Evolutionary conservation across 495 filamentous ascomycete species (phyloP), one percentile per base, ranked within the genome.

Genomic region (Tuber umbilicatum): DNA sequence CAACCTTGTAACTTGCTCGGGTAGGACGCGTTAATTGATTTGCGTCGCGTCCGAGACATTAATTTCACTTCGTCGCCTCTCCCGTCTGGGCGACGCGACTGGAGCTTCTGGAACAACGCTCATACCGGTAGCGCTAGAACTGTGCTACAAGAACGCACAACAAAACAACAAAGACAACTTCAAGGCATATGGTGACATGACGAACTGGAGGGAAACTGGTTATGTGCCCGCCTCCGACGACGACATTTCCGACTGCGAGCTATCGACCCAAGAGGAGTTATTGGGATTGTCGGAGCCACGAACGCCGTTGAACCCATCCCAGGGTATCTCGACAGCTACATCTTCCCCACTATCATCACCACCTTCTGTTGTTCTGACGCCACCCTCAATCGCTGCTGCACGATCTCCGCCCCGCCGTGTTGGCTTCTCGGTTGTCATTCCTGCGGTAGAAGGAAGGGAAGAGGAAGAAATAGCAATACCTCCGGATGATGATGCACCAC

Each of bases 151-250:
- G n/a, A 35, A 64, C 55, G 55, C 55, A 64, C 55, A 0, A 64
- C 27, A 35, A 17, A 17, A 64, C 55, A 64, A 16, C 55, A 35
- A 35, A 19, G 55, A 17, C 55, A 64, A 64, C 55, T 35, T 64
- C 55, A 35, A 27, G 14, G 5, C 55, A 31, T 64, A 35, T 35
- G 41, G 73, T 81, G 70, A 85, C 84, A 90, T 89, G 88, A 85
- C 88, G 86, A 86, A 85, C 85, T 90, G 89, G 89, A 86, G 86
- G 82, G 85, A 86, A 83, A 85, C 85, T 83, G 88, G 89, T 72
- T 90, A 86, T 85, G 89, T 90, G 77, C 86, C 87, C 74, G 88
- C 89, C 79, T 90, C 89, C 41, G 89, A 90, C 76, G 86, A 86
- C 45, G 89, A 90, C 55, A 35, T 76, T 64, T 81, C 79, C 10